Evolutionary conservation across 2,329 filamentous ascomycete species (phyloP).

Genomic region (Hymenoscyphus linearis): DNA sequence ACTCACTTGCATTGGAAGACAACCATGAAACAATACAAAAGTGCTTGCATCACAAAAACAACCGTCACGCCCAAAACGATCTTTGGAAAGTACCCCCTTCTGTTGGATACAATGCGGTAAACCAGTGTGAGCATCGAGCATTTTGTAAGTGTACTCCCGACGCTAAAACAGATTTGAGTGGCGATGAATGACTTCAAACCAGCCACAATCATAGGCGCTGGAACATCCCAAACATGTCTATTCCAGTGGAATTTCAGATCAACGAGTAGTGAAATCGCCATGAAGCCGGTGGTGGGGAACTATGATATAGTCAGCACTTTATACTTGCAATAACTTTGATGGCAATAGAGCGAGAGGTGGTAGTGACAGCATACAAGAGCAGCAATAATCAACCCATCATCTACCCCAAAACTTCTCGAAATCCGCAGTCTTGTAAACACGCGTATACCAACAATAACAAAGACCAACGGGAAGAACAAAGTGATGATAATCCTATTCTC

Average conservation of each 20-base stretch:
- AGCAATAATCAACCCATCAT: slow-evolving; percentile 41
- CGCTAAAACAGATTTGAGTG: slow-evolving; percentile 35
- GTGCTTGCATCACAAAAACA: slow-evolving; percentile 30
- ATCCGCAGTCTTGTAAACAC: slow-evolving; percentile 42
- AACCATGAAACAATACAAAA: slow-evolving; percentile 32
- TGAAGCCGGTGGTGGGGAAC: slow-evolving; percentile 35
- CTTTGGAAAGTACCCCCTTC: slow-evolving; percentile 30
- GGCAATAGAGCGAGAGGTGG: background rate
- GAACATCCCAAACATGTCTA: slow-evolving; percentile 39
- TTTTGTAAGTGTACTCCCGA: slow-evolving; percentile 34
- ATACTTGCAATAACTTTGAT: too few species aligned
- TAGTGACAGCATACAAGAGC: slow-evolving; percentile 32
- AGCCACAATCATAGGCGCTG: slow-evolving; percentile 25
- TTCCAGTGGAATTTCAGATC: slow-evolving; percentile 34
- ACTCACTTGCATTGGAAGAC: slow-evolving; percentile 39
- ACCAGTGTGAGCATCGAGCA: slow-evolving; percentile 31
- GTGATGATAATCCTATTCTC: slow-evolving; percentile 38
- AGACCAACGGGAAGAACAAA: slow-evolving; percentile 36
- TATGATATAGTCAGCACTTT: slow-evolving; percentile 8
- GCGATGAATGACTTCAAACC: slow-evolving; percentile 34
- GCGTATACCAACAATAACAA: slow-evolving; percentile 38
- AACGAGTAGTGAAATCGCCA: slow-evolving; percentile 31
- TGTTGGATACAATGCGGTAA: slow-evolving; percentile 34
- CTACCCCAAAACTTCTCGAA: slow-evolving; percentile 41
- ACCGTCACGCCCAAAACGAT: slow-evolving; percentile 29